A percentile compares a stretch with the other conserved stretches of the same genome.
Conservation (phyloP, 257 asterid species). For the Solanum habrochaites region DNA sequence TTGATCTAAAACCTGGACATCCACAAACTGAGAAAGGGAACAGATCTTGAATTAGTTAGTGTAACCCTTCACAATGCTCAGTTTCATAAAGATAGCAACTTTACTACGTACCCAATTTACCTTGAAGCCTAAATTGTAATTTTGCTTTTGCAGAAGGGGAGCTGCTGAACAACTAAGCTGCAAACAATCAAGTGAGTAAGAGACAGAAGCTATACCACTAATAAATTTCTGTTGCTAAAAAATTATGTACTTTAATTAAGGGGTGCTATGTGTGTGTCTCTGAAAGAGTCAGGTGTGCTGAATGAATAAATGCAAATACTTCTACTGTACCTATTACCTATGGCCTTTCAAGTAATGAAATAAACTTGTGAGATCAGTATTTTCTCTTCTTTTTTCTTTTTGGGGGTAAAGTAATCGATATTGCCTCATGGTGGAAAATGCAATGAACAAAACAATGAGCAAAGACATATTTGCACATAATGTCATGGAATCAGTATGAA, state of each 20-base stretch:
- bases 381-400: neutral
- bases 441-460: neutral
- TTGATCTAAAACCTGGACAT: neutral
- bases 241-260: neutral
- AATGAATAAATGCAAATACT: neutral
- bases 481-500: neutral
- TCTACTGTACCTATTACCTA: neutral
- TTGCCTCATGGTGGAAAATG: neutral
- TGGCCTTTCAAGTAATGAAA: neutral
- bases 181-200: neutral
- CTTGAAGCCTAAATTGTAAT: neutral
- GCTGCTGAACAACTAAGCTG: neutral
- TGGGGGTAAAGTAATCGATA: neutral
- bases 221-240: neutral
- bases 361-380: neutral
- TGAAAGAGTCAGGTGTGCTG: neutral
- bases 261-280: neutral
- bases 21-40: neutral
- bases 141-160: neutral
- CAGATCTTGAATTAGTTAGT: neutral
- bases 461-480: neutral
- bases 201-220: neutral
- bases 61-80: neutral
- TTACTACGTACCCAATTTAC: neutral
- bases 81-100: neutral